phyloP scores from a whole-genome alignment of 352 stramenopile genomes.

The Phytophthora colocasiae region DNA sequence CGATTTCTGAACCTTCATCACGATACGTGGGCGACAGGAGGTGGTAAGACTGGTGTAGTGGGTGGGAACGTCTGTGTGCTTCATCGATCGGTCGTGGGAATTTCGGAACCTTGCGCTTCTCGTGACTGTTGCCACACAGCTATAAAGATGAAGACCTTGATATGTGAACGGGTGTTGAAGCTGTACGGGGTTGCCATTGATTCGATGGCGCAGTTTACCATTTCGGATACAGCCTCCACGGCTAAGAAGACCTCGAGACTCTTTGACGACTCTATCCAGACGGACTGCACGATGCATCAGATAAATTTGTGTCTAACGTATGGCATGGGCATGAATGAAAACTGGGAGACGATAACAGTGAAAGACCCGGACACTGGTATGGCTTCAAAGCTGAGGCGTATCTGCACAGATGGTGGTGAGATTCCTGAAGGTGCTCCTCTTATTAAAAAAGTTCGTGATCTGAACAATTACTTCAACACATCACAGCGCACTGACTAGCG shows the following conservation, averaged over 20 bases:
- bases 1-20: no score
- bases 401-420: background rate
- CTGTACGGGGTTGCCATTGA: no score
- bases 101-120: no score
- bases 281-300: conserved; percentile 10
- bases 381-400: background rate
- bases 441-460: background rate
- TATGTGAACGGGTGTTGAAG: no score
- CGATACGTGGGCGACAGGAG: no score
- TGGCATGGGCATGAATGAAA: conserved; percentile 1
- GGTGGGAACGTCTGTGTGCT: no score
- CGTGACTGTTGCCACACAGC: no score
- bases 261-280: background rate
- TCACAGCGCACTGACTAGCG: background rate
- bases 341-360: background rate
- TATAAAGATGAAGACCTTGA: no score
- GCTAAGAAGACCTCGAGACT: conserved; percentile 12
- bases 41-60: no score
- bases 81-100: no score
- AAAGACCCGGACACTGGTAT: background rate
- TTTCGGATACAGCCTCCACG: no score
- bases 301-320: conserved; percentile 17
- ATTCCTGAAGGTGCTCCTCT: background rate
- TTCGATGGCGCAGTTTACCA: no score
- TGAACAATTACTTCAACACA: conserved; percentile 18